Evolutionary conservation across 371 early-diverging fungal species (phyloP).

Genomic region (Rhizopus arrhizus): DNA sequence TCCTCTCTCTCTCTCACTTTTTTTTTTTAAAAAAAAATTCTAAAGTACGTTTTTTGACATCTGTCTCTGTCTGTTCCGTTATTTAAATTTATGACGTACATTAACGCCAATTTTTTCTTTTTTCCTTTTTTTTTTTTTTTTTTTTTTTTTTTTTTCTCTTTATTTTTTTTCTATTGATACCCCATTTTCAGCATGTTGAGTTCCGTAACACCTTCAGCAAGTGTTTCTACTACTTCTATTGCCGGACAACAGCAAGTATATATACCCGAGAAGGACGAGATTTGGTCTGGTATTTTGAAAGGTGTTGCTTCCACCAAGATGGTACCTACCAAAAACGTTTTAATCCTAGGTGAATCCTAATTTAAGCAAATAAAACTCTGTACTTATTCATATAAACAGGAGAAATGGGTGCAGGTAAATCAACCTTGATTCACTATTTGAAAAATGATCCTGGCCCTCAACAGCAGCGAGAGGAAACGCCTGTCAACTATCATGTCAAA

Average conservation of each 20-base stretch:
- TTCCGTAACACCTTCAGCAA: conserved; percentile 33
- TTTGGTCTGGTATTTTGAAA: conserved; percentile 79
- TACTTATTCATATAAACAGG: conserved; percentile 27
- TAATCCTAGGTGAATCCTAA: conserved; percentile 62
- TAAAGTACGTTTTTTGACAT: background rate
- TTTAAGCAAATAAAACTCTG: background rate
- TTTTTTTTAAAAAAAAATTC: background rate
- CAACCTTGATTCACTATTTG: conserved; percentile 70
- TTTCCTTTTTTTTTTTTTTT: conserved; percentile 2
- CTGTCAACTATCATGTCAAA: conserved; percentile 23
- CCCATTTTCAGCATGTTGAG: conserved; percentile 18
- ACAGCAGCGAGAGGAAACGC: conserved; percentile 31
- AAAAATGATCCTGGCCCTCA: conserved; percentile 63
- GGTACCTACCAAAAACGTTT: conserved; percentile 69
- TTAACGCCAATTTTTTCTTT: conserved; percentile 2
- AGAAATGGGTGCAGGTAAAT: conserved; percentile 74
- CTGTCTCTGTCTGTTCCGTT: too few relatives aligned
- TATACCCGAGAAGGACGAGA: conserved; percentile 57
- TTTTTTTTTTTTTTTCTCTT: conserved; percentile 4
- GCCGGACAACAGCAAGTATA: conserved; percentile 17
- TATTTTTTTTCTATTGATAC: background rate
- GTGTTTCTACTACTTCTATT: conserved; percentile 33
- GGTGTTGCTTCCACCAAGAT: conserved; percentile 72
- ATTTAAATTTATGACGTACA: background rate
- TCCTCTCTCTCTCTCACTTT: too few relatives aligned